phyloP scores from a whole-genome alignment of 2,329 filamentous ascomycete species.

The Thermomyces lanuginosus region DNA sequence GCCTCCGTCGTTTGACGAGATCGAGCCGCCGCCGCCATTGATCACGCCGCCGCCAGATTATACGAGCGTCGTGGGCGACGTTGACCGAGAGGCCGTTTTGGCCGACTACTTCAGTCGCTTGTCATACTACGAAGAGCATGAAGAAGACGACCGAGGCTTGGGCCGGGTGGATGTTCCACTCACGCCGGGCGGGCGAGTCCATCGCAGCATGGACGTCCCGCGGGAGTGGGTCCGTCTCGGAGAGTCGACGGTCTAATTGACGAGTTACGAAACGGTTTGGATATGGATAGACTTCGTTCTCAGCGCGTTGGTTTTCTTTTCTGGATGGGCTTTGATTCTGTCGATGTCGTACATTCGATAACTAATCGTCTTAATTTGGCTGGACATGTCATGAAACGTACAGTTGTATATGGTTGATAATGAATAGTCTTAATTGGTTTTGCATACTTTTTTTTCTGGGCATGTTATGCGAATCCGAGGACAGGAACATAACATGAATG shows the following conservation, averaged over 20 bases:
- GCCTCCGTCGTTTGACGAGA: constrained; percentile 72
- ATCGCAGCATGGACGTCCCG: constrained; percentile 48
- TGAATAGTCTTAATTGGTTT: too few relatives aligned
- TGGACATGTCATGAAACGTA: too few relatives aligned
- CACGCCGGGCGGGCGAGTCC: constrained; percentile 45
- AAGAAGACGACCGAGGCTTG: constrained; percentile 34
- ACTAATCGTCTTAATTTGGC: too few relatives aligned
- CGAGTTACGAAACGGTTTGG: constrained; percentile 1
- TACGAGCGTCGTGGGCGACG: constrained; percentile 56
- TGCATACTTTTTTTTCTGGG: too few relatives aligned
- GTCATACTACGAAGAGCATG: constrained; percentile 48
- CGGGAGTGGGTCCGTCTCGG: constrained; percentile 36
- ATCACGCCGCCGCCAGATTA: constrained; percentile 76
- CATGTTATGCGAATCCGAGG: too few relatives aligned
- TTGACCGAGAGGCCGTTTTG: constrained; percentile 48
- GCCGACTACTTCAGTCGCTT: constrained; percentile 78
- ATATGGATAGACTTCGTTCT: constrained; percentile 1
- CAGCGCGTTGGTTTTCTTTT: too few relatives aligned
- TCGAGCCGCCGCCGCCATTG: constrained; percentile 52
- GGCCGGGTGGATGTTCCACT: constrained; percentile 41
- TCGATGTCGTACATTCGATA: too few relatives aligned
- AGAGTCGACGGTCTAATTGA: constrained; percentile 13
- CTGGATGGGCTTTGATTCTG: too few relatives aligned
- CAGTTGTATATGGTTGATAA: too few relatives aligned
- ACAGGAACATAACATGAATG: too few relatives aligned